Conservation (phyloP, 805 yeast genomes). For the Cyberlindnera euphorbiiphila region DNA sequence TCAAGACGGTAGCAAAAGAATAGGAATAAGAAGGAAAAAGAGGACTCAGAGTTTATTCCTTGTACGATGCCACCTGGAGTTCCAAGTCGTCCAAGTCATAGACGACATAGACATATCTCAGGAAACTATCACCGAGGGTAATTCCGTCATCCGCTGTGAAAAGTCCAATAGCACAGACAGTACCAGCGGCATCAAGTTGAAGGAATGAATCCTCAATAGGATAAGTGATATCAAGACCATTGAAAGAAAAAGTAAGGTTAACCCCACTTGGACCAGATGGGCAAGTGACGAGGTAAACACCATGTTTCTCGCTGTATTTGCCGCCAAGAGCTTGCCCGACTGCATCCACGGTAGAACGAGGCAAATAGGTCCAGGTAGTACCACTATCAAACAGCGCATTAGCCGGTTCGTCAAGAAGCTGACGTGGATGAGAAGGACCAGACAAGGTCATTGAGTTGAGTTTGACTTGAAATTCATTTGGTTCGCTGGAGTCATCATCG, state of each 20-base stretch:
- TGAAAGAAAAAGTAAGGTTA: no score
- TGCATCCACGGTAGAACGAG: conserved; percentile 23
- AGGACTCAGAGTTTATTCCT: no score
- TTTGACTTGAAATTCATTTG: conserved; percentile 40
- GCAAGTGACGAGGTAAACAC: no score
- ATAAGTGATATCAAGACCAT: conserved; percentile 3
- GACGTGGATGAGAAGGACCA: background rate
- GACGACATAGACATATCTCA: conserved; percentile 62
- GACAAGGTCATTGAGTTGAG: background rate
- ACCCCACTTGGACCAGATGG: no score
- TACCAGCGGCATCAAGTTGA: conserved; percentile 4
- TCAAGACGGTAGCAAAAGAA: no score
- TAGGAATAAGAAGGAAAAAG: no score
- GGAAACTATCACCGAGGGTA: conserved; percentile 62
- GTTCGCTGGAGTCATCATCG: conserved; percentile 38
- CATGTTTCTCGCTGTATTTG: no score
- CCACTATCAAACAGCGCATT: conserved; percentile 50
- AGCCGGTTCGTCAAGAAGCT: conserved; percentile 27
- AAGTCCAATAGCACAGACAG: conserved; percentile 16
- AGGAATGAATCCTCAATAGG: conserved; percentile 5
- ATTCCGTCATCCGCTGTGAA: no score
- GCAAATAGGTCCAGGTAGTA: conserved; percentile 47
- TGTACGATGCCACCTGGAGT: conserved; percentile 47
- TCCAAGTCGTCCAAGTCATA: conserved; percentile 57
- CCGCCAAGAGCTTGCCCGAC: no score